Evolutionary conservation across 495 filamentous ascomycete genomes (phyloP), one percentile per base, ranked within the genome.

Genomic region (Penicillium dipodomyicola): DNA sequence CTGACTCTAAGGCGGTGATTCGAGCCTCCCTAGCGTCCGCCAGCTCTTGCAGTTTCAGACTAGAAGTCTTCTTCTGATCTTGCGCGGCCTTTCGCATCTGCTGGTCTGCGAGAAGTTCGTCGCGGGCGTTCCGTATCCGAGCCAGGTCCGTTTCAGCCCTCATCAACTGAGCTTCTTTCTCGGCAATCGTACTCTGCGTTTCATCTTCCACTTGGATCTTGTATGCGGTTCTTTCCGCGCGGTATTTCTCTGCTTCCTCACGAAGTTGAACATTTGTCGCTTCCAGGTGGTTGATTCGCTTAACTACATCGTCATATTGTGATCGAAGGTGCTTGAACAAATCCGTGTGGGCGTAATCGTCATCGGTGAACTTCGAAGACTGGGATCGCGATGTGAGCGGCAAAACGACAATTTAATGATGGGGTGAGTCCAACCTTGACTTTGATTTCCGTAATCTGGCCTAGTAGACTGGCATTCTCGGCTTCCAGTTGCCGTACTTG

Each of bases 281-380:
- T 71, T 97, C 92, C 7, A 97, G 73, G 65, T 96, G 83, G 67
- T 97, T 97, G 68, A 96, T 84, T 9, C 91, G 85, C 64, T 88
- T 90, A 52, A 96, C 89, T 17, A 95, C 84, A 67, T 97, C 95
- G 57, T 97, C 92, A 63, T 96, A 87, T 62, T 96, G 90, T 27
- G 82, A 83, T 72, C 91, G 95, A 56, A 97, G 80, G 57, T 86
- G 82, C 69, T 96, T 96, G 79, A 97, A 97, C 10, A 96, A 79
- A 62, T 97, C 90, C 35, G 91, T 96, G 50, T 88, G 83, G 41
- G 90, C 86, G 68, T 96, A 97, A 63, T 98, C 94, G 51, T 98
- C 94, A 63, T 98, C 93, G 1, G 88, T 87, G 39, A 94, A 76
- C 54, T 82, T 86, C 2, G 89, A 83, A 49, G 80, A 73, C 81